Conservation (phyloP, 148 eudicot species). For the Euryodendron excelsum region DNA sequence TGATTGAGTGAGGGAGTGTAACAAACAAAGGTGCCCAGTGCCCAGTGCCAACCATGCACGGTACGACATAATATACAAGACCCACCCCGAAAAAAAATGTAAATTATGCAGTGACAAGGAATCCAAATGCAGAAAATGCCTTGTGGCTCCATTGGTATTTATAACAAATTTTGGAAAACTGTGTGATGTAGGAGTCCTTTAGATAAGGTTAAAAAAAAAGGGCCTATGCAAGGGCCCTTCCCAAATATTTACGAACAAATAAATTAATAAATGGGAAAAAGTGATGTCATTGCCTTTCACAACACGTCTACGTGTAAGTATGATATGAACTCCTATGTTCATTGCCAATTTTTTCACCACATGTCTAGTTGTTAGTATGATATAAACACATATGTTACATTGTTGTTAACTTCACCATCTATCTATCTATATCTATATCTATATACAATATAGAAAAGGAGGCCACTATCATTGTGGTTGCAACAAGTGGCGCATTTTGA, state of each 20-base stretch:
- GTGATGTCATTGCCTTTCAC: constrained; percentile 3
- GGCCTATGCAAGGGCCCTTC: neutral
- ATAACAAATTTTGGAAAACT: neutral
- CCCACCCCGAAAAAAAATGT: neutral
- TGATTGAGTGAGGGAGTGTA: neutral
- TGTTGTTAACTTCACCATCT: neutral
- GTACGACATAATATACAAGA: neutral
- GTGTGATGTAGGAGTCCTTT: neutral
- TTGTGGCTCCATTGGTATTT: neutral
- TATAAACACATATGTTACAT: neutral
- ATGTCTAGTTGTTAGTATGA: neutral
- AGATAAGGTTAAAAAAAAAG: neutral
- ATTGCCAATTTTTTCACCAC: neutral
- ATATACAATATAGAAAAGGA: no score
- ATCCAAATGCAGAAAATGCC: neutral
- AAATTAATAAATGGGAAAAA: neutral
- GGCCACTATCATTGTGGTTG: no score
- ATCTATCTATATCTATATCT: no score
- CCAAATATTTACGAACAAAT: neutral
- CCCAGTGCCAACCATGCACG: neutral
- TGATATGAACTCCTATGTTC: neutral
- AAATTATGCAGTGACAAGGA: neutral
- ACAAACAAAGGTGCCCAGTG: neutral
- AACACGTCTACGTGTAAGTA: neutral
- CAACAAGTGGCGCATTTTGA: no score